Conservation (phyloP, 1,139 yeast species). For the Arxiozyma heterogenica region DNA sequence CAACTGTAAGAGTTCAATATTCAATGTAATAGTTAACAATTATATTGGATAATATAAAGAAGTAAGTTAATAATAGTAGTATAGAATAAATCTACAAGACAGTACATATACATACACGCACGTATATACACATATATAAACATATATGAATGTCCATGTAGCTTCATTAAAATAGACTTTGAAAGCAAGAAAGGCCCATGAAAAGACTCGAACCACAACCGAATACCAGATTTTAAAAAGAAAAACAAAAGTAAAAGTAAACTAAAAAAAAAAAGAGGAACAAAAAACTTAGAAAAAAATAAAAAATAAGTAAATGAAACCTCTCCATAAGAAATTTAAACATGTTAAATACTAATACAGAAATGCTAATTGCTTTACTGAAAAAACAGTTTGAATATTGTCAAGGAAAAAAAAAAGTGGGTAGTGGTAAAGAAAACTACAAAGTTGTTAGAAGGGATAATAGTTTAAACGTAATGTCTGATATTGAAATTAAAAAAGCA, state of each 20-base stretch:
- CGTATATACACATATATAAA: neutral
- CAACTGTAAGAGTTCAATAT: conserved; percentile 7
- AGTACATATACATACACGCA: neutral
- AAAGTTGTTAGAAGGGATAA: neutral
- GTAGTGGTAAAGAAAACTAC: neutral
- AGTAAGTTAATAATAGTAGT: neutral
- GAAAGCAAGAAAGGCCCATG: neutral
- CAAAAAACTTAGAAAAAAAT: neutral
- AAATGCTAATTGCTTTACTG: neutral
- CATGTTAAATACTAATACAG: neutral
- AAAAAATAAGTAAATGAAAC: too few species aligned
- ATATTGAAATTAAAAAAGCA: neutral
- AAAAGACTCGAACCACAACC: neutral
- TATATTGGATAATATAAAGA: neutral
- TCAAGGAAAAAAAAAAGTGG: neutral
- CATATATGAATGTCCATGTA: neutral
- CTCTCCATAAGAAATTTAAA: too few species aligned
- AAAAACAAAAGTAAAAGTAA: neutral
- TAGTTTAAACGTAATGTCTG: neutral
- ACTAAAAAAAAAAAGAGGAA: neutral
- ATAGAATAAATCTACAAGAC: too few species aligned
- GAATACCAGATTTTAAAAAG: neutral
- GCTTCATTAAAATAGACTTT: neutral
- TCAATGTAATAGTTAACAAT: neutral
- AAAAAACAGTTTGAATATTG: neutral